Base-by-base conservation (phyloP, 108 stramenopile genomes). In the Cyclostephanos tholiformis region DNA sequence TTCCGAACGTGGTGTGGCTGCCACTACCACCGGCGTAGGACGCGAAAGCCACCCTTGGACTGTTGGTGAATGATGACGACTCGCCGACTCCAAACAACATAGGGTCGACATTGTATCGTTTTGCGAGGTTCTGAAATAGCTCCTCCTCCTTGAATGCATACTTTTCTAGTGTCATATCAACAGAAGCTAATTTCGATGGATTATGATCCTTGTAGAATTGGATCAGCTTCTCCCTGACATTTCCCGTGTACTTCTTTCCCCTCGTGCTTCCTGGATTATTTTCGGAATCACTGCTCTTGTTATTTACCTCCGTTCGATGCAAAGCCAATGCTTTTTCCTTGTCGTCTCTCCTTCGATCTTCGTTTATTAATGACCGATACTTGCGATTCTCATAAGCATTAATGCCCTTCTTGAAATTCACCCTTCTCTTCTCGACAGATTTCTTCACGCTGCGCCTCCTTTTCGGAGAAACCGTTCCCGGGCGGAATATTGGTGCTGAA, bases 201-300 rank as follows among this genome's bases (percentile, higher is more conserved):
- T 66, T 52, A 10, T 66, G 14, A 30, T 66, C 50, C 4, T 17
- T 50, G 65, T 66, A 66, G n/a, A 66, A 66, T 50, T 50, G 32
- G 16, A 29, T 66, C 27, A 66, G 23, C 19, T 52, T 66, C 27
- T 66, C 65, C 29, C 32, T 50, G 17, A 49, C 65, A n/a, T 19
- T 43, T 22, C 61, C 61, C 23, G 61, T 41, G n/a, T 62, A 62
- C 4, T n/a, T 36, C 4, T n/a, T 36, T 22, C 20, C 38, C 41
- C 38, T 44, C 20, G 0, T 22, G 61, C n/a, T 20, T 43, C 35
- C 22, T 30, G 10, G 57, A 58, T 32, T 58, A 14, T 58, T 27
- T 17, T 27, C 11, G 4, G 57, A 58, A 58, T 35, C 56, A 29
- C 19, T 57, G 56, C 27, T 29, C 56, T 25, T 29, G 0, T 27